Evolutionary conservation across 1,284 basidiomycete species (phyloP), one percentile per base, ranked within the genome.

Genomic region (Sanghuangporus baumii): DNA sequence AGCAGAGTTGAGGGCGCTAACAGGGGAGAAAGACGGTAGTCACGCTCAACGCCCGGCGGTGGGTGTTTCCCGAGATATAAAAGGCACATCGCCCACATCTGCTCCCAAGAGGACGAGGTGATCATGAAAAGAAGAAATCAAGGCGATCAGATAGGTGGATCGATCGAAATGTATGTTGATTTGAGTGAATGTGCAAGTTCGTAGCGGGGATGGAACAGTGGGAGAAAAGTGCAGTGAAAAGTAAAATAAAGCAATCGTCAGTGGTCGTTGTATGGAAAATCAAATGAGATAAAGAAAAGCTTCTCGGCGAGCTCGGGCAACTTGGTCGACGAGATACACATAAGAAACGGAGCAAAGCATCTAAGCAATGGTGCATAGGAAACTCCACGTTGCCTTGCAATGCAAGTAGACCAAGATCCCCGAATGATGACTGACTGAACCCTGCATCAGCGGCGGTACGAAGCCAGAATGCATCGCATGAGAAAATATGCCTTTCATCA

Each of bases 1-100:
- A 99, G 84, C 12, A 98, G 79, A 60, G 86, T 79, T 40, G 82
- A 78, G 0, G 96, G 96, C 2, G 95, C 87, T 55, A 98, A 84
- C 68, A 98, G 91, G 0, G 96, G 96, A 11, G 94, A 97, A 66
- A 98, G 87, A 75, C 91, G 89, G 75, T 98, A 98, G 79, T 99
- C 95, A 48, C 91, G 91, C 63, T 88, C 86, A 73, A 98, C 94
- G 74, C 98, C 94, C 14, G 96, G 96, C 71, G 94, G 91, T 60
- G 87, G 87, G 69, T 91, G 85, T 0, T 96, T 95, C 0, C 96
- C 96, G 66, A 98, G 90, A 76, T 98, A 98, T 62, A 98, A 79
- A 69, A 98, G 96, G 1, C 96, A 95, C 96, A 98, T 98, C 0
- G 96, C 94, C 48, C 96, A 91, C 91, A 98, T 96, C 94, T 96